Evolutionary conservation across 495 filamentous ascomycete genomes (phyloP).

Genomic region (Lasiosphaeria hispida): DNA sequence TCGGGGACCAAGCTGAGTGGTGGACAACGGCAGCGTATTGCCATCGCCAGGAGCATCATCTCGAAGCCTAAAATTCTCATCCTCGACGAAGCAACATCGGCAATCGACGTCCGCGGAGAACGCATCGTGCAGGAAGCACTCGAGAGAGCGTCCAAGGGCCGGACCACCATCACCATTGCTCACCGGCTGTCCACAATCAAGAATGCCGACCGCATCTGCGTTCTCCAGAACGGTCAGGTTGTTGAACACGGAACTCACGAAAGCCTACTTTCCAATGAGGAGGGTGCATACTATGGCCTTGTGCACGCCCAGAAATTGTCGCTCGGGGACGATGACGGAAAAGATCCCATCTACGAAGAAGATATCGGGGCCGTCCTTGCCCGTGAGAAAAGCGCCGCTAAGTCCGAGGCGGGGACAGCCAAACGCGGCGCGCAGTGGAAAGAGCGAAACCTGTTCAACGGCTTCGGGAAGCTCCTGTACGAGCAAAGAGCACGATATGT

Average conservation of each 20-base stretch:
- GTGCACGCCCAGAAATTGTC: constrained; percentile 53
- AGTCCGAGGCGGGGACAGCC: constrained; percentile 27
- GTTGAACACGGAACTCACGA: constrained; percentile 68
- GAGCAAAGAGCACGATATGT: constrained; percentile 42
- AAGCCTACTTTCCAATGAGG: constrained; percentile 55
- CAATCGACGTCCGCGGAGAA: constrained; percentile 71
- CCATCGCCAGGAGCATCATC: constrained; percentile 68
- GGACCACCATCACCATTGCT: constrained; percentile 79
- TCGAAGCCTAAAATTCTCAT: constrained; percentile 75
- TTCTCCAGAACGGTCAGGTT: constrained; percentile 59
- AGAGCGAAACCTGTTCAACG: constrained; percentile 36
- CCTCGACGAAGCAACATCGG: constrained; percentile 78
- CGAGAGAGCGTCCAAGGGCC: constrained; percentile 60
- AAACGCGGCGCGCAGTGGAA: constrained; percentile 31
- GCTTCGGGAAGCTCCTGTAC: constrained; percentile 48
- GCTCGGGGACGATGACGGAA: constrained; percentile 30
- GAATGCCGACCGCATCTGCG: constrained; percentile 68
- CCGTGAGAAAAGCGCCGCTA: constrained; percentile 48
- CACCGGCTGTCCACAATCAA: constrained; percentile 70
- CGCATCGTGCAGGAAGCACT: constrained; percentile 67
- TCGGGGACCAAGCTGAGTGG: constrained; percentile 49
- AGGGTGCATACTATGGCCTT: constrained; percentile 51
- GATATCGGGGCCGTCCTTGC: constrained; percentile 38
- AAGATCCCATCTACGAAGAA: constrained; percentile 36
- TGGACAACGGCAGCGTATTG: constrained; percentile 65